phyloP scores from a whole-genome alignment of 495 filamentous ascomycete species.

The Trichoderma orchidacearum region DNA sequence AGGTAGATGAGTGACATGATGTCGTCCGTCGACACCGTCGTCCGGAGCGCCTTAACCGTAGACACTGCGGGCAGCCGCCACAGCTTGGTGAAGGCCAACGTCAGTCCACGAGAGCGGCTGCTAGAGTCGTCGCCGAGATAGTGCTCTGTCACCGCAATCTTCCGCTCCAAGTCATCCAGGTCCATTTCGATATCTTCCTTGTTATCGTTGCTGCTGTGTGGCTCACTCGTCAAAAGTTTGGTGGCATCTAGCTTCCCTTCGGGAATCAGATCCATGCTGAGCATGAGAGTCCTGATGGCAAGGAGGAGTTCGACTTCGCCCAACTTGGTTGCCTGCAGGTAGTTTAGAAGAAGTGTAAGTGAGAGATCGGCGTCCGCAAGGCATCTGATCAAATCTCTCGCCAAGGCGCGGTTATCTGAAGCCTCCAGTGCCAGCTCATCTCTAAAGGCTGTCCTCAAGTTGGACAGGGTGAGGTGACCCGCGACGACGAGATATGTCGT shows the following conservation, averaged over 20 bases:
- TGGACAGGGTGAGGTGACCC: constrained; percentile 47
- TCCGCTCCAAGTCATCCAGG: constrained; percentile 32
- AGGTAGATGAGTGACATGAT: constrained; percentile 60
- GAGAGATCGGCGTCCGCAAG: constrained; percentile 47
- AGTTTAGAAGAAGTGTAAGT: constrained; percentile 40
- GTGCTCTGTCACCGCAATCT: constrained; percentile 35
- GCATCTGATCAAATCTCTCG: constrained; percentile 43
- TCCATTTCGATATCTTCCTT: constrained; percentile 29
- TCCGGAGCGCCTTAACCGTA: constrained; percentile 49
- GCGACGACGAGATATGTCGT: constrained; percentile 46
- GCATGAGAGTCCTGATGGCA: constrained; percentile 33
- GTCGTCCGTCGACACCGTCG: constrained; percentile 50
- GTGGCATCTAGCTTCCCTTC: constrained; percentile 15
- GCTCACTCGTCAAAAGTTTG: constrained; percentile 23
- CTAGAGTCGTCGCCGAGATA: constrained; percentile 30
- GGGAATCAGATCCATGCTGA: constrained; percentile 34
- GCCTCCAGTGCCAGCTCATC: constrained; percentile 21
- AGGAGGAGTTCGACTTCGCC: constrained; percentile 31
- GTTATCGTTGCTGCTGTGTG: constrained; percentile 14
- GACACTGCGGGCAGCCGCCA: constrained; percentile 42
- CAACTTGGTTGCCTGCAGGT: constrained; percentile 37
- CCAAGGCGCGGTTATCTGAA: constrained; percentile 21
- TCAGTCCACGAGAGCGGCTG: constrained; percentile 28
- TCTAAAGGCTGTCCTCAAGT: constrained; percentile 46
- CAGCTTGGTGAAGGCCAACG: constrained; percentile 47